phyloP scores from a whole-genome alignment of 2,329 filamentous ascomycete genomes.

The Eutypa lata region DNA sequence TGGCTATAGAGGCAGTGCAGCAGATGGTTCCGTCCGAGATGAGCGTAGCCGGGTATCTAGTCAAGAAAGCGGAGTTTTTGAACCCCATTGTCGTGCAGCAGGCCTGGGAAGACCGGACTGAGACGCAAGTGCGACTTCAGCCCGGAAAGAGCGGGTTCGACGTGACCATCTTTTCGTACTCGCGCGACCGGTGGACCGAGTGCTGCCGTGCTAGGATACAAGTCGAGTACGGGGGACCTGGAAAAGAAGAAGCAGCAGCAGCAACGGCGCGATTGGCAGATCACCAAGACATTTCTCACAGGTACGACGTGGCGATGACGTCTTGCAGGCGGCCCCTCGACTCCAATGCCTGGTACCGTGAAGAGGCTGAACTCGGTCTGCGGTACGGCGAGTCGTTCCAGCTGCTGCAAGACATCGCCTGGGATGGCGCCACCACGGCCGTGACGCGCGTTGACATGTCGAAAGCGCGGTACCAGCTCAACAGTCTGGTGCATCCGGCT shows the following conservation, averaged over 20 bases:
- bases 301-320: not conserved
- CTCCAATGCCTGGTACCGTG: not conserved
- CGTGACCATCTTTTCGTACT: conserved; percentile 24
- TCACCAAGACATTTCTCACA: not conserved
- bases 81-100: conserved; percentile 29
- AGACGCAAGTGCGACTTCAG: conserved; percentile 26
- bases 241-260: not conserved
- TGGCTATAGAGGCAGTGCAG: conserved; percentile 36
- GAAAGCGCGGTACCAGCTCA: not conserved
- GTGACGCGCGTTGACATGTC: not conserved
- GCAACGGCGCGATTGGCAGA: not conserved
- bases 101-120: conserved; percentile 25
- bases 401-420: not conserved
- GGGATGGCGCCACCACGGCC: not conserved
- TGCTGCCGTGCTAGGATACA: conserved; percentile 29
- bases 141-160: conserved; percentile 27
- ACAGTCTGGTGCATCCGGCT: not conserved
- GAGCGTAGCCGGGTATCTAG: conserved; percentile 20
- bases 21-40: conserved; percentile 18
- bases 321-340: not conserved
- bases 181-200: conserved; percentile 26
- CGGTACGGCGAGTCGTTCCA: not conserved
- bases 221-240: conserved; percentile 16
- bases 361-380: not conserved
- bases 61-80: conserved; percentile 29